Conservation (phyloP, 2,329 filamentous ascomycete species). For the Emergomyces pasteurianus region DNA sequence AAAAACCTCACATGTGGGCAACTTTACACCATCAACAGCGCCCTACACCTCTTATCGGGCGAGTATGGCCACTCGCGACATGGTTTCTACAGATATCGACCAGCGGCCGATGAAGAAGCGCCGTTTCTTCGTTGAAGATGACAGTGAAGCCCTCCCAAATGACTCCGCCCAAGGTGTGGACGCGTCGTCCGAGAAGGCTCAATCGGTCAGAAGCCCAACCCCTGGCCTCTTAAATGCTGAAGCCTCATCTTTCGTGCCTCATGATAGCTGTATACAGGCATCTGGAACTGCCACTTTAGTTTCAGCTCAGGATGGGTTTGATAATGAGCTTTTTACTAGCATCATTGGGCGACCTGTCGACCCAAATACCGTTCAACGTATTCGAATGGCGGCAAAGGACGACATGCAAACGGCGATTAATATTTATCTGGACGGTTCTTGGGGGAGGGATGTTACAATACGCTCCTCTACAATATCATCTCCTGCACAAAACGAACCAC, state of each 20-base stretch:
- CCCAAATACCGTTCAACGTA: constrained; percentile 31
- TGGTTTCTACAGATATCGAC: constrained; percentile 33
- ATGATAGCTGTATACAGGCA: not conserved
- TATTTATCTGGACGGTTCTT: constrained; percentile 53
- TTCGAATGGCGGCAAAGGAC: constrained; percentile 39
- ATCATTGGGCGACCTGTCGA: constrained; percentile 45
- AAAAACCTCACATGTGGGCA: not conserved
- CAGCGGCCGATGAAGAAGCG: constrained; percentile 49
- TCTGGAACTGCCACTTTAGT: not conserved
- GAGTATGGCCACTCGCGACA: constrained; percentile 8
- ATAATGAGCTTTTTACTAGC: constrained; percentile 43
- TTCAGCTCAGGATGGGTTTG: constrained; percentile 32
- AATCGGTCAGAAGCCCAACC: not conserved
- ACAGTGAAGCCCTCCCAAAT: constrained; percentile 3
- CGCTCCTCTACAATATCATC: not conserved
- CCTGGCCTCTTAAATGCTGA: not conserved
- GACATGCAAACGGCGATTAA: constrained; percentile 52
- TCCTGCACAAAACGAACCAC: not conserved
- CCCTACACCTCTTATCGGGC: not conserved
- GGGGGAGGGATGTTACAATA: constrained; percentile 31
- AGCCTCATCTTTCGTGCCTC: not conserved
- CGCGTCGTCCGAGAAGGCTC: constrained; percentile 2
- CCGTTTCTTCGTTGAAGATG: constrained; percentile 49
- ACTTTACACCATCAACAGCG: not conserved
- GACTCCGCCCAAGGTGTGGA: not conserved